Evolutionary conservation across 805 yeast genomes (phyloP), one percentile per base, ranked within the genome.

Genomic region (Maudiozyma pseudohumilis): DNA sequence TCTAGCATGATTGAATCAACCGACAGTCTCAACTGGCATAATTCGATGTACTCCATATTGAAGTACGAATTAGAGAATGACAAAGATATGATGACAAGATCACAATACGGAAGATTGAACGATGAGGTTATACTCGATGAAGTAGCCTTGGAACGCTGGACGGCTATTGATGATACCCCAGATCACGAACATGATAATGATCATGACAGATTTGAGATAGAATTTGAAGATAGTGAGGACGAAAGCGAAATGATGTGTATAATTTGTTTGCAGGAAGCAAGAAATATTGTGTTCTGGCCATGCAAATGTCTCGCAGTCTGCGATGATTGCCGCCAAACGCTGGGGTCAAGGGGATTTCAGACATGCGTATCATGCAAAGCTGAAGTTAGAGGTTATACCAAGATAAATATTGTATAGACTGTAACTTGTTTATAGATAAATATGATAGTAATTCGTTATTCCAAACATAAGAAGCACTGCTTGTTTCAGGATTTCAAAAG

Each of bases 221-320:
- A 13, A 5, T 15, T 6, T 13, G 30, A 28, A 17, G 32, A 29
- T 19, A 11, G 12, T 9, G 22, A 29, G 18, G 34, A 31, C 8
- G 35, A 35, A 6, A 32, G 59, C 6, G 55, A 65, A 17, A 46
- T 74, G 5, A 64, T 65, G 5, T 87, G 96, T 60, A 94, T 84
- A 6, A 79, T 88, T 2, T 88, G 96, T 55, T 89, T 81, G 47
- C 67, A 70, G 5, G 75, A 80, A 40, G 72, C 76, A 5, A 68
- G 96, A 46, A 82, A 80, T 40, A 73, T 88, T 29, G 77, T 88
- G 7, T 64, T 89, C 3, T 88, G 96, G 96, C 96, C 96, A 0
- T 88, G 96, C 55, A 74, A 76, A 48, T 88, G 96, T 57, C 74
- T 88, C 39, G 87, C 95, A 0, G 66, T 88, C 5, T 88, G 96